A percentile compares a stretch with the other conserved stretches of the same genome.
Conservation (phyloP, 2,329 filamentous ascomycete species). For the Periglandula ipomoeae region DNA sequence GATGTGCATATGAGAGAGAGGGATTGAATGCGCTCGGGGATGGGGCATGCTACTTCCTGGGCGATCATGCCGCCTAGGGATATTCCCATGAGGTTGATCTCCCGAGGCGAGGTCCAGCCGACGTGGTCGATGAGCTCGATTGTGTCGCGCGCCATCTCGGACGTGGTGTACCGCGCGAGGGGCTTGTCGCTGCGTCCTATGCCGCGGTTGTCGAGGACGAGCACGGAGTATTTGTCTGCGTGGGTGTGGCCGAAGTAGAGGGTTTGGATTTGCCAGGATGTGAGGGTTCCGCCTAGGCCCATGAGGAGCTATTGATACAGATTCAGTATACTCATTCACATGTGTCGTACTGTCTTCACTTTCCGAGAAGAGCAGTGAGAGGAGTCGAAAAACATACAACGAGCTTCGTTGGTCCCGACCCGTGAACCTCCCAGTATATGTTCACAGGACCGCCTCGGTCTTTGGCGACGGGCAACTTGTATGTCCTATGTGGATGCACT, state of each 20-base stretch:
- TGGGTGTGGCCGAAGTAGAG: slow-evolving; percentile 70
- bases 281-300: slow-evolving; percentile 62
- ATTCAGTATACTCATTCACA: too few relatives aligned
- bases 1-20: slow-evolving; percentile 55
- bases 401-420: slow-evolving; percentile 60
- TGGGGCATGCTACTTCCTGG: slow-evolving; percentile 61
- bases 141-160: slow-evolving; percentile 72
- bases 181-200: slow-evolving; percentile 76
- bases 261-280: slow-evolving; percentile 75
- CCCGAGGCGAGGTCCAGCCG: slow-evolving; percentile 49
- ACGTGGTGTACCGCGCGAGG: slow-evolving; percentile 67
- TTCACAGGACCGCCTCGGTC: slow-evolving; percentile 66
- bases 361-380: too few relatives aligned
- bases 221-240: slow-evolving; percentile 57
- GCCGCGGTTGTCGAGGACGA: slow-evolving; percentile 78
- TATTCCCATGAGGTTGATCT: slow-evolving; percentile 63
- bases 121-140: slow-evolving; percentile 62
- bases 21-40: slow-evolving; percentile 43
- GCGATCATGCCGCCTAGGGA: slow-evolving; percentile 90
- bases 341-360: too few relatives aligned
- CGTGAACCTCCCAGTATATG: slow-evolving; percentile 74
- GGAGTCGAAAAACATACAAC: too few relatives aligned
- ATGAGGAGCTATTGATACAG: slow-evolving; percentile 59
- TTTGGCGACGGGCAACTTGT: slow-evolving; percentile 54
- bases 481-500: too few relatives aligned